Evolutionary conservation across 495 filamentous ascomycete species (phyloP).

Genomic region (Tuber umbilicatum): DNA sequence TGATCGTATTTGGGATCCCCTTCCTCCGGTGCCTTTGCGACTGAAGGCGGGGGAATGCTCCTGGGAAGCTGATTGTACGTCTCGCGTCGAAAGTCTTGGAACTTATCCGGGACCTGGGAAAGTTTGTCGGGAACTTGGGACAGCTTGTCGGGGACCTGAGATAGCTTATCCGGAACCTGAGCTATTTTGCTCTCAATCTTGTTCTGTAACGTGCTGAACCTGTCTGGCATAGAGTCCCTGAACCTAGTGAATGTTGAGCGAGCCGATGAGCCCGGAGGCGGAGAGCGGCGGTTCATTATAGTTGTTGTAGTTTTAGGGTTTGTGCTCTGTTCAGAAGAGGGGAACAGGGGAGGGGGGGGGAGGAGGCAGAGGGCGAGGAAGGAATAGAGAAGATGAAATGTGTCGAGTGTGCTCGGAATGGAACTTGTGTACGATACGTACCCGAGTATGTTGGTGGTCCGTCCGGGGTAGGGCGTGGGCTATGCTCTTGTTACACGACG

Average conservation of each 20-base stretch:
- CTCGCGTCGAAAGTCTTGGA: constrained; percentile 21
- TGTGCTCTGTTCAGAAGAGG: background rate
- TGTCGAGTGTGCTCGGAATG: background rate
- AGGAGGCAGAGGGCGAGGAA: background rate
- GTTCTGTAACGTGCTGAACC: constrained; percentile 20
- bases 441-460: background rate
- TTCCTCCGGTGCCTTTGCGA: constrained; percentile 19
- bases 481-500: background rate
- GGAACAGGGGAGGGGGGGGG: no score
- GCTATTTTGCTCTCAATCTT: constrained; percentile 16
- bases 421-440: background rate
- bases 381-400: background rate
- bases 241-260: constrained; percentile 34
- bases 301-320: background rate
- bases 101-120: constrained; percentile 16
- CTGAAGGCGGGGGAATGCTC: constrained; percentile 9
- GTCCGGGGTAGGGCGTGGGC: background rate
- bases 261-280: constrained; percentile 20
- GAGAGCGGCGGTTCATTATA: background rate
- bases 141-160: constrained; percentile 28
- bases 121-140: constrained; percentile 28
- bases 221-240: constrained; percentile 26
- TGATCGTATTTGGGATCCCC: constrained; percentile 44
- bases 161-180: constrained; percentile 25
- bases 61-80: background rate